These are phyloP conservation scores for Sporothrix brunneoviolacea DNA, from an alignment of 2,329 filamentous ascomycete species.

Conservation along the genomic window DNA sequence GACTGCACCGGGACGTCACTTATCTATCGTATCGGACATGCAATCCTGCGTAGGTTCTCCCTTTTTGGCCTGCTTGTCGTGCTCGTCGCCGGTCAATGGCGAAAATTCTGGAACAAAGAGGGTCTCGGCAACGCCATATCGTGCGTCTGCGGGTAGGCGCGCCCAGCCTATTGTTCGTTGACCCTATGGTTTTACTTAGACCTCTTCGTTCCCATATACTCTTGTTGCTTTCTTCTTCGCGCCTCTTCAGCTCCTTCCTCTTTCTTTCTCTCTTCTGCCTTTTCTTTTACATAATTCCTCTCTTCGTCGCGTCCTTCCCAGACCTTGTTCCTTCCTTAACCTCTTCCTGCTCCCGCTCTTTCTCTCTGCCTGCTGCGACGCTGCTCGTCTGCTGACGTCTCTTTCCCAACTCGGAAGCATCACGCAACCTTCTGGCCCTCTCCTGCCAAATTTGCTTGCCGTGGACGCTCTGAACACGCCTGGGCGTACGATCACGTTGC, in stretches of 20 bases:
- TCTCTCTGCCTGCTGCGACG: not conserved
- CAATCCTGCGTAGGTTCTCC: too few species aligned
- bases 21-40: slow-evolving; percentile 5
- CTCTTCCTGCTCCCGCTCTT: not conserved
- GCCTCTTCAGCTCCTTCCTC: not conserved
- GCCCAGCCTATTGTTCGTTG: not conserved
- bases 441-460: not conserved
- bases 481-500: slow-evolving; percentile 8
- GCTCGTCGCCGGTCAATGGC: slow-evolving; percentile 4
- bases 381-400: not conserved
- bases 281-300: not conserved
- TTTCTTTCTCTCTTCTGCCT: not conserved
- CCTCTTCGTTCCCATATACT: slow-evolving; percentile 1
- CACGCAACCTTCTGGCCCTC: not conserved
- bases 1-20: slow-evolving; percentile 5
- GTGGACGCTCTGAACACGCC: not conserved
- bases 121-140: not conserved
- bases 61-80: too few species aligned
- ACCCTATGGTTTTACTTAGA: not conserved
- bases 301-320: not conserved
- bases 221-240: not conserved
- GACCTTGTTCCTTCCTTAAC: not conserved
- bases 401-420: slow-evolving; percentile 11
- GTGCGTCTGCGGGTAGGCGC: not conserved
- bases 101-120: slow-evolving; percentile 12